A percentile compares a stretch with the other conserved stretches of the same genome.
phyloP scores from a whole-genome alignment of 805 yeast species.

The Vanderwaltozyma verrucispora region DNA sequence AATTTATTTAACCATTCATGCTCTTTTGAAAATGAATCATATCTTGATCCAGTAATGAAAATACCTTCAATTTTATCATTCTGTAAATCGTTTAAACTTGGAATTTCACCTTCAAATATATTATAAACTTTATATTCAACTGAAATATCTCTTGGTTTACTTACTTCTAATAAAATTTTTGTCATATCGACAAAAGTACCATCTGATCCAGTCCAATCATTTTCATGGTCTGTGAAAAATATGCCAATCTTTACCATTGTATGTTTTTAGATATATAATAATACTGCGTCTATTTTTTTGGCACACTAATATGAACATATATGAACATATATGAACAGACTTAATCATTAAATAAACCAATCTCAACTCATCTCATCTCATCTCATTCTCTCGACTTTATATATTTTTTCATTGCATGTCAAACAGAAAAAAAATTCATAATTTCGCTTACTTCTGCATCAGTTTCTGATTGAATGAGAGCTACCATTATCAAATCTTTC shows the following conservation, averaged over 20 bases:
- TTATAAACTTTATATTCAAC: slow-evolving; percentile 14
- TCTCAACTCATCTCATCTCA: too few relatives aligned
- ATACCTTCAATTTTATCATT: slow-evolving; percentile 26
- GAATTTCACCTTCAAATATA: slow-evolving; percentile 16
- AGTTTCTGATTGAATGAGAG: too few relatives aligned
- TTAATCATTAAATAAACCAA: too few relatives aligned
- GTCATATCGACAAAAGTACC: slow-evolving; percentile 23
- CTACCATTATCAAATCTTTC: too few relatives aligned
- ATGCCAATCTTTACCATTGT: slow-evolving; percentile 14
- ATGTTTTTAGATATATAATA: too few relatives aligned
- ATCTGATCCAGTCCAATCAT: slow-evolving; percentile 16
- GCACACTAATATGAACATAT: too few relatives aligned
- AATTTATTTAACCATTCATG: slow-evolving; percentile 34
- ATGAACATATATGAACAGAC: too few relatives aligned
- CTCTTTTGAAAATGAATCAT: slow-evolving; percentile 34
- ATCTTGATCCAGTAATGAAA: slow-evolving; percentile 38
- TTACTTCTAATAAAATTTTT: slow-evolving; percentile 10
- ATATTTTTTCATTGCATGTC: too few relatives aligned
- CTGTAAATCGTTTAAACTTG: slow-evolving; percentile 11
- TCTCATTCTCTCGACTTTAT: too few relatives aligned
- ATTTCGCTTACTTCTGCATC: too few relatives aligned
- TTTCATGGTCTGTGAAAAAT: slow-evolving; percentile 18
- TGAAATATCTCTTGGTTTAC: slow-evolving; percentile 3
- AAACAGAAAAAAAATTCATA: too few relatives aligned
- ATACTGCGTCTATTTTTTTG: too few relatives aligned